phyloP scores from a whole-genome alignment of 148 eudicot species.

The Nepenthes gracilis region DNA sequence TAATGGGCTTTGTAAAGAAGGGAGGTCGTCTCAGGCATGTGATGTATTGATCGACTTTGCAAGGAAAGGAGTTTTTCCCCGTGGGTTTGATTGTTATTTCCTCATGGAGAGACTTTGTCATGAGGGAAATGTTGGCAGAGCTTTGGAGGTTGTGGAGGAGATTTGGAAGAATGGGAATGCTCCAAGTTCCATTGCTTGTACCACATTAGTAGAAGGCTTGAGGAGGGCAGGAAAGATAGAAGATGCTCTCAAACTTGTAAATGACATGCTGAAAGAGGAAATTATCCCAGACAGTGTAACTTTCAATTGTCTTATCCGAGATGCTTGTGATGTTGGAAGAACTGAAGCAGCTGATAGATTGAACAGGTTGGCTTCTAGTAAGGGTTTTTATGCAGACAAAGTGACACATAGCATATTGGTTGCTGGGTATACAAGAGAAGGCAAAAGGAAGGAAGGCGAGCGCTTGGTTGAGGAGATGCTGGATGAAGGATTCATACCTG shows the following conservation, averaged over 20 bases:
- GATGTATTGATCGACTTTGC: slow-evolving; percentile 67
- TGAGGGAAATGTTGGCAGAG: slow-evolving; percentile 38
- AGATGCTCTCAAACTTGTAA: slow-evolving; percentile 37
- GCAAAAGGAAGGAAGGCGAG: slow-evolving; percentile 58
- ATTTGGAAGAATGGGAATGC: slow-evolving; percentile 57
- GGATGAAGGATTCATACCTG: slow-evolving; percentile 66
- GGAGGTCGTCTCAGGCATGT: slow-evolving; percentile 38
- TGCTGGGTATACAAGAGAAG: slow-evolving; percentile 60
- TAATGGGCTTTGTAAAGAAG: slow-evolving; percentile 53
- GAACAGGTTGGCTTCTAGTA: slow-evolving; percentile 64
- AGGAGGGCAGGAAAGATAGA: slow-evolving; percentile 29
- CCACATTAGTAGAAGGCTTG: slow-evolving; percentile 68
- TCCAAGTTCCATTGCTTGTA: slow-evolving; percentile 70
- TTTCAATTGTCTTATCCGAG: slow-evolving; percentile 64
- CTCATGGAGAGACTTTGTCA: slow-evolving; percentile 50
- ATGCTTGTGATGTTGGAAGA: slow-evolving; percentile 44
- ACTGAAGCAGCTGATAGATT: slow-evolving; percentile 57
- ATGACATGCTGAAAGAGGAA: slow-evolving; percentile 51
- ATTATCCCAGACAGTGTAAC: slow-evolving; percentile 72
- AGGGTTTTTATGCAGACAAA: slow-evolving; percentile 57
- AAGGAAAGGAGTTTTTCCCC: slow-evolving; percentile 48
- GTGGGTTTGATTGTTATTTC: slow-evolving; percentile 43
- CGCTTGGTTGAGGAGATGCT: slow-evolving; percentile 79
- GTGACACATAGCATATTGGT: slow-evolving; percentile 62
- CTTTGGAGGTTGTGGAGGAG: slow-evolving; percentile 47